A percentile compares a stretch with the other conserved stretches of the same genome.
Evolutionary conservation across 306 rosid species (phyloP).

Genomic region (Acacia acuminata): DNA sequence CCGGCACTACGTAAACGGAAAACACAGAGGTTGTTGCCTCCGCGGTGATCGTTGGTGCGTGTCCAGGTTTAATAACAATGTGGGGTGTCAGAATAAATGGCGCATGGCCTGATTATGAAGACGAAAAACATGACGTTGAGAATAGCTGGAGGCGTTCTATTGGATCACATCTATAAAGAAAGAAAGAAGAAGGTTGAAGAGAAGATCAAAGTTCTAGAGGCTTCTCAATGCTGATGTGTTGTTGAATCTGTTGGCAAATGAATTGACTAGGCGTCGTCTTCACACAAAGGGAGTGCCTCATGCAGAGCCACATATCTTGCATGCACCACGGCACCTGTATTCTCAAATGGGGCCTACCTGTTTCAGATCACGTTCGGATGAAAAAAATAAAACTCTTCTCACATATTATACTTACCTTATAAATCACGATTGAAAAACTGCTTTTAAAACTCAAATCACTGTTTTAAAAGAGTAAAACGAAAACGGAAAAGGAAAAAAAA

Average conservation of each 20-base stretch:
- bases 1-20: neutral
- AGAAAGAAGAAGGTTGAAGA: neutral
- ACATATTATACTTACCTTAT: no score
- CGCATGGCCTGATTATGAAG: neutral
- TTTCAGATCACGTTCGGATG: no score
- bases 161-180: neutral
- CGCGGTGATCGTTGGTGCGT: neutral
- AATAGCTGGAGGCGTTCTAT: neutral
- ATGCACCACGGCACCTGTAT: neutral
- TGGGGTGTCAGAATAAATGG: neutral
- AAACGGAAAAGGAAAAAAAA: no score
- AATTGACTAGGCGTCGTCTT: neutral
- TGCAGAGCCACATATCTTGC: conserved; percentile 20
- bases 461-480: no score
- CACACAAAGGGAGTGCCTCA: neutral
- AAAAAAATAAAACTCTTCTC: neutral
- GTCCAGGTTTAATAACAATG: no score
- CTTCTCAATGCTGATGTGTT: neutral
- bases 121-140: neutral
- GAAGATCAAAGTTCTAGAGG: conserved; percentile 37
- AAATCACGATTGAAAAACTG: no score
- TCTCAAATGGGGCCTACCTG: neutral
- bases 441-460: no score
- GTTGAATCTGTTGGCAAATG: neutral
- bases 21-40: neutral